Percentiles rank a stretch among this genome's conserved stretches.
Conservation (phyloP, 2,329 filamentous ascomycete species). For the Penicillium aurantiogriseum region DNA sequence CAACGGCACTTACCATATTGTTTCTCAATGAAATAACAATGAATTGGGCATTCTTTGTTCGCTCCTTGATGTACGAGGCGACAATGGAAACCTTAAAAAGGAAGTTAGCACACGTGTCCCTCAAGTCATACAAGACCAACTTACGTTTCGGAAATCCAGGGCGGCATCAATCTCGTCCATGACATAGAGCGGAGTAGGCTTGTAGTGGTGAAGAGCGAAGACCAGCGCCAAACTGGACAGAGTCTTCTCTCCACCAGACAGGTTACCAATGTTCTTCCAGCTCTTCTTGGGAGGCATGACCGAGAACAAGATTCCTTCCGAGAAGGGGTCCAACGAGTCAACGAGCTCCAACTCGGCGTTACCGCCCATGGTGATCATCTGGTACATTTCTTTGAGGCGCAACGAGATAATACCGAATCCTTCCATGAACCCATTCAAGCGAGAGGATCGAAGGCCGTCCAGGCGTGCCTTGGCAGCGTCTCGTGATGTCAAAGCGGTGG, state of each 20-base stretch:
- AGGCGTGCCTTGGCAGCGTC: constrained; percentile 89
- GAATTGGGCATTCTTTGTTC: constrained; percentile 98
- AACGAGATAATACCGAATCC: constrained; percentile 93
- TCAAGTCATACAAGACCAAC: constrained; percentile 39
- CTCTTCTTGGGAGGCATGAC: constrained; percentile 99
- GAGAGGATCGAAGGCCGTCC: constrained; percentile 84
- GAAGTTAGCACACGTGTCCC: constrained; percentile 8
- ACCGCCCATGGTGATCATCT: constrained; percentile 99
- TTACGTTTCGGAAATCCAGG: constrained; percentile 94
- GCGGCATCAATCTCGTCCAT: constrained; percentile 99
- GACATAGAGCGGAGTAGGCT: constrained; percentile 94
- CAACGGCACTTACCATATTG: constrained; percentile 68
- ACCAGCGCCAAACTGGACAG: constrained; percentile 88
- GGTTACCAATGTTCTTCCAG: constrained; percentile 98
- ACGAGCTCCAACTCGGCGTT: constrained; percentile 97
- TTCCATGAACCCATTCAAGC: constrained; percentile 96
- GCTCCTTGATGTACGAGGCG: constrained; percentile 97
- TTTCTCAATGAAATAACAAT: constrained; percentile 97
- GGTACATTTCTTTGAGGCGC: constrained; percentile 98
- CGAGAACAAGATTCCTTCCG: constrained; percentile 92
- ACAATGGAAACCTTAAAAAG: constrained; percentile 80
- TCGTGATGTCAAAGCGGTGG: constrained; percentile 70
- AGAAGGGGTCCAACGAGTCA: constrained; percentile 93
- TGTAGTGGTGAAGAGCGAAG: constrained; percentile 98
- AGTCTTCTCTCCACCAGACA: constrained; percentile 97